These are phyloP conservation scores for Cytospora paraplurivora DNA, from an alignment of 2,329 filamentous ascomycete species.

Conservation along the genomic window DNA sequence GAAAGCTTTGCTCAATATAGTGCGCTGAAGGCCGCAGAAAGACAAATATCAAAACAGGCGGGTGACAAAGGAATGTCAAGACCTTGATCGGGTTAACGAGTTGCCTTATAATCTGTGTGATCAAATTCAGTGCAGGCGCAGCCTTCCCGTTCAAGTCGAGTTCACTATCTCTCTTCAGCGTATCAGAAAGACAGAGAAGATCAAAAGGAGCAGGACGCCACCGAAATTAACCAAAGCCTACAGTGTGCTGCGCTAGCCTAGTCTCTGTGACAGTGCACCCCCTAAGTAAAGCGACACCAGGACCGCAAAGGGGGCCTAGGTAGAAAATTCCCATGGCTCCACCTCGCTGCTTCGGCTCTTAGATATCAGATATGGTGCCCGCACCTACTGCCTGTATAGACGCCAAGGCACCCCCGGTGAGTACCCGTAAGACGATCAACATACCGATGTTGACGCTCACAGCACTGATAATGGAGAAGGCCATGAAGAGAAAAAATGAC, in stretches of 20 bases:
- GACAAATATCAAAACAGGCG: too few species aligned
- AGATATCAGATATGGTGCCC: constrained; percentile 82
- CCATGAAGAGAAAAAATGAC: constrained; percentile 70
- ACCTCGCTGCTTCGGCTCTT: constrained; percentile 71
- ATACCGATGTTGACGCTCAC: constrained; percentile 70
- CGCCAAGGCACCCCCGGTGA: constrained; percentile 74
- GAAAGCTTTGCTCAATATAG: too few species aligned
- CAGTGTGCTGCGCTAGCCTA: constrained; percentile 74
- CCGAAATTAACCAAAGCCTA: constrained; percentile 78
- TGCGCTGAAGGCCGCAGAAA: too few species aligned
- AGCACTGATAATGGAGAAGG: constrained; percentile 73
- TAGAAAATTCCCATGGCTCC: constrained; percentile 81
- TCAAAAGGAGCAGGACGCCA: constrained; percentile 53
- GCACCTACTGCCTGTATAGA: constrained; percentile 81
- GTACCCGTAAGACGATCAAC: constrained; percentile 74
- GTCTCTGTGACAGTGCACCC: constrained; percentile 65
- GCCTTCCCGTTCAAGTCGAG: not conserved
- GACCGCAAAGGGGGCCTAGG: constrained; percentile 73
- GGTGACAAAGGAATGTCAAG: too few species aligned
- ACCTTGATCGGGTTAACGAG: too few species aligned
- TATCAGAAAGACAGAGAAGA: constrained; percentile 58
- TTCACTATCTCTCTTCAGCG: not conserved
- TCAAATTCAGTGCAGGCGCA: not conserved
- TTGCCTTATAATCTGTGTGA: too few species aligned
- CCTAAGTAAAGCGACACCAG: constrained; percentile 76